phyloP scores from a whole-genome alignment of 2,329 filamentous ascomycete species.

The Chaetomium globosum region DNA sequence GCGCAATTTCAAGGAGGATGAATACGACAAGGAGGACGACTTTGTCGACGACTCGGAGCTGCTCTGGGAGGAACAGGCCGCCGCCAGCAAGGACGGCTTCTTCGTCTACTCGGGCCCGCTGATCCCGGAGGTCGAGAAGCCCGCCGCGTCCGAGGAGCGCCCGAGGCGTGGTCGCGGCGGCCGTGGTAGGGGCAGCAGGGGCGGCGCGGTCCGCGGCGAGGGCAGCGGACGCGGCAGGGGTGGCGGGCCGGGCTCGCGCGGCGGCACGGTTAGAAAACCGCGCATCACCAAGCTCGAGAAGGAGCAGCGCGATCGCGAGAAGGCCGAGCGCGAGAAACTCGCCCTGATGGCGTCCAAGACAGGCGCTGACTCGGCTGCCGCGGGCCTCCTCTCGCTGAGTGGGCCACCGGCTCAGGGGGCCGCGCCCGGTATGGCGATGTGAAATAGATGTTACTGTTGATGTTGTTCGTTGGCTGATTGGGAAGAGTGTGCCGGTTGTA shows the following conservation, averaged over 20 bases:
- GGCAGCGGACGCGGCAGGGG: constrained; percentile 40
- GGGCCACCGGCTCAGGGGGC: constrained; percentile 13
- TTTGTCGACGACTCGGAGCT: constrained; percentile 93
- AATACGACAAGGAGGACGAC: constrained; percentile 80
- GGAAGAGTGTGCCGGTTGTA: neutral
- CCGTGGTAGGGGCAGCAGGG: constrained; percentile 50
- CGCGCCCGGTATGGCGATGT: constrained; percentile 16
- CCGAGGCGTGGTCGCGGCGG: constrained; percentile 67
- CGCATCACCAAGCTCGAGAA: constrained; percentile 85
- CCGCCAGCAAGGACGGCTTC: constrained; percentile 92
- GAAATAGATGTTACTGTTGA: neutral
- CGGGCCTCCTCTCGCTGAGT: constrained; percentile 6
- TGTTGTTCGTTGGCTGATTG: neutral
- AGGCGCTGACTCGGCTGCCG: constrained; percentile 8
- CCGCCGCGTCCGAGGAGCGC: constrained; percentile 63
- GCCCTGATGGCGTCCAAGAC: constrained; percentile 46
- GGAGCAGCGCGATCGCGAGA: constrained; percentile 78
- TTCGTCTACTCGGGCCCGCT: constrained; percentile 96
- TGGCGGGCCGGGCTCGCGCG: constrained; percentile 69
- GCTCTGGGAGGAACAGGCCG: constrained; percentile 92
- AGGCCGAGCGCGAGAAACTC: constrained; percentile 68
- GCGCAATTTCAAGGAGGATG: constrained; percentile 77
- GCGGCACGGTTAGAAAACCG: constrained; percentile 76
- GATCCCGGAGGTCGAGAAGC: constrained; percentile 82
- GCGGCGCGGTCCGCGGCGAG: constrained; percentile 62